These are phyloP conservation scores for Globisporangium acanthophoron DNA, from an alignment of 352 stramenopile species.

Conservation along the genomic window DNA sequence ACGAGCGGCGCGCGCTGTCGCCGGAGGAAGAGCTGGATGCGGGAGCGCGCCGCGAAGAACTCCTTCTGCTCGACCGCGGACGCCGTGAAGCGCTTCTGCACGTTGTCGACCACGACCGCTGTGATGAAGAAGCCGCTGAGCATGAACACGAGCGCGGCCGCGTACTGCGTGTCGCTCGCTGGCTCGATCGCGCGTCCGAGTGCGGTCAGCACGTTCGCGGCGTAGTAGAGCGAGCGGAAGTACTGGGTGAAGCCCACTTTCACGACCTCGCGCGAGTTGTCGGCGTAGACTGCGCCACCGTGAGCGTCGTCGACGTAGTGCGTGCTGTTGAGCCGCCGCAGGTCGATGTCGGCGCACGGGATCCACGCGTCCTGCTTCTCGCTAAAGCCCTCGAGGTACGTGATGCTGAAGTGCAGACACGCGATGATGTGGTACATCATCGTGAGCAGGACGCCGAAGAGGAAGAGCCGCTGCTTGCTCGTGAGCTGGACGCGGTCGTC, in stretches of 20 bases:
- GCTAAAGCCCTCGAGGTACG: slow-evolving; percentile 61
- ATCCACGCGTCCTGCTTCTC: slow-evolving; percentile 32
- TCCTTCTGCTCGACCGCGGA: slow-evolving; percentile 72
- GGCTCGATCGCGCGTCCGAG: slow-evolving; percentile 48
- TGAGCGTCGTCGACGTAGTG: slow-evolving; percentile 18
- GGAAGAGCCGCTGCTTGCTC: slow-evolving; percentile 39
- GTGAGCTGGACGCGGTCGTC: slow-evolving; percentile 39
- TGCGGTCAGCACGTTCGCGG: slow-evolving; percentile 47
- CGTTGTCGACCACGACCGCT: slow-evolving; percentile 64
- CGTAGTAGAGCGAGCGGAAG: slow-evolving; percentile 61
- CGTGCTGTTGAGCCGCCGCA: slow-evolving; percentile 28
- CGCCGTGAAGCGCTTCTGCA: slow-evolving; percentile 71
- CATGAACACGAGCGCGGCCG: slow-evolving; percentile 54
- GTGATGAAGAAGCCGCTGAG: slow-evolving; percentile 73
- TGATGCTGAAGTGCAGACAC: slow-evolving; percentile 56
- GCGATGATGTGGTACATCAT: slow-evolving; percentile 58
- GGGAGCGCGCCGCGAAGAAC: slow-evolving; percentile 49
- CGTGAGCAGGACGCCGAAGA: slow-evolving; percentile 40
- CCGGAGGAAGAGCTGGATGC: slow-evolving; percentile 64
- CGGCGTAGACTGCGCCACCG: slow-evolving; percentile 16
- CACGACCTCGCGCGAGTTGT: slow-evolving; percentile 16
- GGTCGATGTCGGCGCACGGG: slow-evolving; percentile 36
- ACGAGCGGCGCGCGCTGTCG: slow-evolving; percentile 48
- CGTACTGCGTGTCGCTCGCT: slow-evolving; percentile 41
- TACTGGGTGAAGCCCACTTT: slow-evolving; percentile 39